Conservation (phyloP, 257 asterid species). For the Nyctanthes arbortristis region DNA sequence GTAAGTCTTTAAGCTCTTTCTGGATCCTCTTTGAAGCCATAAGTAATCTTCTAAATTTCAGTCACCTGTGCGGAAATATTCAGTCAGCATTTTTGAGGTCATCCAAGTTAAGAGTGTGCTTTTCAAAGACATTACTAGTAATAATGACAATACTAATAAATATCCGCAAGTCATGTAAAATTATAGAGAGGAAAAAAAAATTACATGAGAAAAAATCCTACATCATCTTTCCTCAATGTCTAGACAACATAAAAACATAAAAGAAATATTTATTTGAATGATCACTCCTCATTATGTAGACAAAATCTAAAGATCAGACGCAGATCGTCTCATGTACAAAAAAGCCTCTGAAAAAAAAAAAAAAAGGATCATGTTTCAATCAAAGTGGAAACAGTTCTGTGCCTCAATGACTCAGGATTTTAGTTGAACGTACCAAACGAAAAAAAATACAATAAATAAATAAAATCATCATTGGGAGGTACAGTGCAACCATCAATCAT, state of each 20-base stretch:
- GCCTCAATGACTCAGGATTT: too few species aligned
- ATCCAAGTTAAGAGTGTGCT: not conserved
- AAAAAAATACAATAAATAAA: too few species aligned
- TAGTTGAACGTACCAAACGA: not conserved
- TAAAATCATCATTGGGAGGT: not conserved
- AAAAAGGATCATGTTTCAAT: too few species aligned
- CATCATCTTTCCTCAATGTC: not conserved
- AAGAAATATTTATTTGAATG: not conserved
- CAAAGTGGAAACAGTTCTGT: too few species aligned
- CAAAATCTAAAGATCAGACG: not conserved
- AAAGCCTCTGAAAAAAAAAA: too few species aligned
- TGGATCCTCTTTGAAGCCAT: conserved; percentile 72
- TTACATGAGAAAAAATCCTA: not conserved
- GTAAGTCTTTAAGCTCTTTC: conserved; percentile 63
- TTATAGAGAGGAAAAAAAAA: not conserved
- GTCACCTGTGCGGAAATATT: not conserved
- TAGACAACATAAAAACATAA: not conserved
- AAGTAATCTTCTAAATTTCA: not conserved
- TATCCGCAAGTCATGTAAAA: not conserved
- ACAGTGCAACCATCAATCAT: not conserved
- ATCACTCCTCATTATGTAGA: not conserved
- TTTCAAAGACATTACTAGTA: not conserved
- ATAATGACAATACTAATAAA: not conserved
- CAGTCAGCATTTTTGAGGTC: not conserved
- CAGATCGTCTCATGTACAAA: too few species aligned